Percentiles rank a stretch among this genome's conserved stretches.
phyloP scores from a whole-genome alignment of 129 eudicot genomes.

The Apium graveolens region DNA sequence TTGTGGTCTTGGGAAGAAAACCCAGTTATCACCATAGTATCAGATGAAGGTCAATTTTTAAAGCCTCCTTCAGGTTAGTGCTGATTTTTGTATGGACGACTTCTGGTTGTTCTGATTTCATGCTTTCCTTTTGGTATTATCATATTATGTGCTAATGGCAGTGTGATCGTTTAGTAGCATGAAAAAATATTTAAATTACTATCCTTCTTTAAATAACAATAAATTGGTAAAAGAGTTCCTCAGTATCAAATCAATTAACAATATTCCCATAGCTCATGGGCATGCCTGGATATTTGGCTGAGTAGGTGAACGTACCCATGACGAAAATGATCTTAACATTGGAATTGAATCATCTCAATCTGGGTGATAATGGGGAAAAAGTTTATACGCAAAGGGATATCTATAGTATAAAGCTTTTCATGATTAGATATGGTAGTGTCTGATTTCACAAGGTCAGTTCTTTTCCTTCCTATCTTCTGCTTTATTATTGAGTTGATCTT shows the following conservation, averaged over 20 bases:
- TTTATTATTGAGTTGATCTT: neutral
- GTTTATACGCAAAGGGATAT: neutral
- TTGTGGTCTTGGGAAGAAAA: constrained; percentile 42
- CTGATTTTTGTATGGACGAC: neutral
- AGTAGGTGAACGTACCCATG: neutral
- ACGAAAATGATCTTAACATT: neutral
- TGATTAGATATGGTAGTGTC: neutral
- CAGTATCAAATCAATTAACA: neutral
- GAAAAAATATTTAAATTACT: neutral
- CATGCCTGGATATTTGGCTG: neutral
- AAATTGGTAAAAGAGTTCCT: neutral
- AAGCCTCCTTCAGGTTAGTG: constrained; percentile 37
- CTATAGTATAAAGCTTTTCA: neutral
- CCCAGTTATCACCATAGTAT: constrained; percentile 22
- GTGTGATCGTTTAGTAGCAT: neutral
- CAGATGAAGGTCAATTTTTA: constrained; percentile 28
- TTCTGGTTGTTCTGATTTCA: neutral
- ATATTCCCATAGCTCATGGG: neutral
- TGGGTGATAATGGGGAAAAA: neutral
- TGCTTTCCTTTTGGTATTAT: neutral
- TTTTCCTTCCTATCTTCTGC: neutral
- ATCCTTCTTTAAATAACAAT: neutral
- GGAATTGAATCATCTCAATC: neutral
- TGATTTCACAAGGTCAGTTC: neutral
- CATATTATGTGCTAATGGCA: neutral